phyloP scores from a whole-genome alignment of 1,284 basidiomycete species.

The Puccinia coronata region DNA sequence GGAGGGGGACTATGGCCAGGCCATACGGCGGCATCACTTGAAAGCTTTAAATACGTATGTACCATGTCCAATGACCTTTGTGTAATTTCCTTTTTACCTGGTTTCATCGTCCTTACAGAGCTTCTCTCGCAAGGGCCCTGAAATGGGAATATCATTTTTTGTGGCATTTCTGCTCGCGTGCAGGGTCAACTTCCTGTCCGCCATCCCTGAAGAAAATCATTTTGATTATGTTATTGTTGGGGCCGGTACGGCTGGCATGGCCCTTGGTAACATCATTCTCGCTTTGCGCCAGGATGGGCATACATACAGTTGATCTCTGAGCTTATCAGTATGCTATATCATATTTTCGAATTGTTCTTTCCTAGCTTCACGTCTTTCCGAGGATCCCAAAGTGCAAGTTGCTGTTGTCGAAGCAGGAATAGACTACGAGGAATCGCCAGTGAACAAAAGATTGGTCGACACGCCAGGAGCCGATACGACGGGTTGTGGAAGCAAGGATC shows the following conservation, averaged over 20 bases:
- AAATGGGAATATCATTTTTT: not conserved
- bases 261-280: conserved; percentile 31
- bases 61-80: too few species aligned
- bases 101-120: too few species aligned
- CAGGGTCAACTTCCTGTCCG: not conserved
- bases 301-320: not conserved
- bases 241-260: conserved; percentile 41
- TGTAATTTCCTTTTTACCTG: too few species aligned
- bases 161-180: not conserved
- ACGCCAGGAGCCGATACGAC: conserved; percentile 50
- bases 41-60: too few species aligned
- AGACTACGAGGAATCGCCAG: conserved; percentile 16
- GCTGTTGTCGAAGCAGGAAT: conserved; percentile 56
- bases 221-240: conserved; percentile 39
- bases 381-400: conserved; percentile 54
- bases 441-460: conserved; percentile 50
- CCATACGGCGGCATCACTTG: too few species aligned
- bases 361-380: conserved; percentile 52
- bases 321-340: too few species aligned
- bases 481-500: conserved; percentile 53
- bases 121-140: not conserved
- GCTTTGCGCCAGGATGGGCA: too few species aligned
- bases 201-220: not conserved
- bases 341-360: not conserved
- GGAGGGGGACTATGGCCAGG: too few species aligned